phyloP scores from a whole-genome alignment of 106 monocot species.

The Dendrobium nobile region DNA sequence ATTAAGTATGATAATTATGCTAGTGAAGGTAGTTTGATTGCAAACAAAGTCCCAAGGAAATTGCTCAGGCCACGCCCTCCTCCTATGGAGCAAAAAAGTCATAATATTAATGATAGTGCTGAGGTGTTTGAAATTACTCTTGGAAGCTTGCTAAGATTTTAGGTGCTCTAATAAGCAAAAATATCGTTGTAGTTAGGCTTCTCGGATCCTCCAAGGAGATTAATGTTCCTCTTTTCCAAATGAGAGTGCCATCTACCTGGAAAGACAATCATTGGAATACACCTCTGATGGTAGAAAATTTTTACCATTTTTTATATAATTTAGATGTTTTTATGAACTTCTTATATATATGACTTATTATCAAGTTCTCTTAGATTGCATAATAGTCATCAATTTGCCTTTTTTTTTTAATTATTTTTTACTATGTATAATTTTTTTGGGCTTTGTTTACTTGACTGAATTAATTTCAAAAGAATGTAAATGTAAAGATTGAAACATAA shows the following conservation, averaged over 20 bases:
- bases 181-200: slow-evolving; percentile 29
- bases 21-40: neutral
- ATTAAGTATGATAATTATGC: neutral
- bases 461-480: too few relatives aligned
- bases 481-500: too few relatives aligned
- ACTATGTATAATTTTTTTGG: too few relatives aligned
- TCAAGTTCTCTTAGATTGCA: too few relatives aligned
- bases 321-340: too few relatives aligned
- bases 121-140: slow-evolving; percentile 15
- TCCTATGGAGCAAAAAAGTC: slow-evolving; percentile 7
- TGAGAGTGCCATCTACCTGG: slow-evolving; percentile 40
- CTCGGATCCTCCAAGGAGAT: slow-evolving; percentile 29
- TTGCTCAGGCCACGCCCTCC: slow-evolving; percentile 32
- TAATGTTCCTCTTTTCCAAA: slow-evolving; percentile 16
- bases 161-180: slow-evolving; percentile 3
- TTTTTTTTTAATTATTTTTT: too few relatives aligned
- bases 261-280: slow-evolving; percentile 46
- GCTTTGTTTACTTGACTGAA: too few relatives aligned
- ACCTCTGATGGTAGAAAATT: too few relatives aligned
- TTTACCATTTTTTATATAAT: too few relatives aligned
- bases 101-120: slow-evolving; percentile 21
- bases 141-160: slow-evolving; percentile 38
- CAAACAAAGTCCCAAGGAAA: slow-evolving; percentile 28
- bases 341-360: too few relatives aligned
- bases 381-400: too few relatives aligned